These are phyloP conservation scores for Suillus hirtellus DNA, from an alignment of 768 basidiomycete species.

Conservation along the genomic window DNA sequence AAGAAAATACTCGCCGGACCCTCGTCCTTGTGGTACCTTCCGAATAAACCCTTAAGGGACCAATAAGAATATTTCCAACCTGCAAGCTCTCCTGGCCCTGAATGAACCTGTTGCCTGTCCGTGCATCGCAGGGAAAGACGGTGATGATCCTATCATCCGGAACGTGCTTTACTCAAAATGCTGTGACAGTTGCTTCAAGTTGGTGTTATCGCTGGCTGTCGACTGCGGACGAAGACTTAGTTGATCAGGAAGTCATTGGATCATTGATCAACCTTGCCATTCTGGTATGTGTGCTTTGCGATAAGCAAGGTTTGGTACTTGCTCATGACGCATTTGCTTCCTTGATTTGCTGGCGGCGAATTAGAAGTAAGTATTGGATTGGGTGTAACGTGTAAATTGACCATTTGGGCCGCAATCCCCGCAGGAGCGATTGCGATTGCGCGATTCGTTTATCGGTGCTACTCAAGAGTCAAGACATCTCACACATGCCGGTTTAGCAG, in stretches of 20 bases:
- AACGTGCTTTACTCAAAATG: not conserved
- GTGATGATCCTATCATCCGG: not conserved
- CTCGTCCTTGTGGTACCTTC: not conserved
- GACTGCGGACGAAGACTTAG: not conserved
- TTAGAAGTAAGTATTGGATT: not conserved
- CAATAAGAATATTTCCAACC: not conserved
- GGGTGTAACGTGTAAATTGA: too few relatives aligned
- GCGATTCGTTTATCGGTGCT: not conserved
- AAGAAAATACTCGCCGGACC: too few relatives aligned
- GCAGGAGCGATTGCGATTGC: not conserved
- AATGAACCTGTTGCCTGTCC: not conserved
- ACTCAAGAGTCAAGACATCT: too few relatives aligned
- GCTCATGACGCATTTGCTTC: not conserved
- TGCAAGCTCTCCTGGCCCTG: conserved; percentile 1
- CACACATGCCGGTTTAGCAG: too few relatives aligned
- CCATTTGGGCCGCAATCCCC: not conserved
- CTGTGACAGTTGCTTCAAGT: not conserved
- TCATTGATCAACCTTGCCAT: not conserved
- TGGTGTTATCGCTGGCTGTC: not conserved
- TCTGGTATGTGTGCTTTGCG: not conserved
- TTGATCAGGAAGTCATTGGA: not conserved
- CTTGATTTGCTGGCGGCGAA: not conserved
- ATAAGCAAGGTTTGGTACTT: not conserved
- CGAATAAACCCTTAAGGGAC: not conserved
- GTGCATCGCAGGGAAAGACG: not conserved